Evolutionary conservation across 352 stramenopile species (phyloP), one percentile per base, ranked within the genome.

Genomic region (Phytopythium helicoides): DNA sequence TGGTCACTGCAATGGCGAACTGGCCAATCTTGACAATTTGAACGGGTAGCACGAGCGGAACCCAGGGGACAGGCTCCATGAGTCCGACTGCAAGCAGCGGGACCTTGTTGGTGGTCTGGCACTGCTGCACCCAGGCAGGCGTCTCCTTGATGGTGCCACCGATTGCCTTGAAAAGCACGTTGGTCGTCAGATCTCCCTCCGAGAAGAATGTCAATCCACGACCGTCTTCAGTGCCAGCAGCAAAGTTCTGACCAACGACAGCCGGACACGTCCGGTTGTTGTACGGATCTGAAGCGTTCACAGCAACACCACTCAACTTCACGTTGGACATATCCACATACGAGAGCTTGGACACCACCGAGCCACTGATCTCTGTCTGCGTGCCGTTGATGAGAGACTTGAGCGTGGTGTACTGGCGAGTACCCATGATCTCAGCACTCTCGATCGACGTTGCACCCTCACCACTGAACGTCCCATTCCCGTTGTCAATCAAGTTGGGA

Each of bases 21-120:
- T 81, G 69, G 6, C 76, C 78, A 25, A 89, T 52, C 36, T 78
- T 71, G 33, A 83, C 56, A 3, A 86, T 48, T 38, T 87, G 76
- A 5, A 87, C 60, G 11, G 74, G 74, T 22, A 87, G 46, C 18
- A 86, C 60, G 19, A 60, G 64, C 0, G 76, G 76, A 26, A 59
- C 51, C 70, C 70, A 84, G 1, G 66, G 68, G 22, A 62, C 54
- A 0, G 70, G 72, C 34, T 66, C 59, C 56, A 81, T 76, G 18
- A 81, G 50, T 0, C 71, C 74, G 9, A 67, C 59, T 0, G 71
- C 65, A 1, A 85, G 23, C 28, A 85, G 22, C 15, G 62, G 65
- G 0, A 73, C 54, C 28, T 82, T 85, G 46, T 80, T 60, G 11
- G 33, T 34, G 16, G 46, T 56, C n/a, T 85, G 73, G 44, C 72